Evolutionary conservation across 352 stramenopile species (phyloP).

Genomic region (Globisporangium ultimum): DNA sequence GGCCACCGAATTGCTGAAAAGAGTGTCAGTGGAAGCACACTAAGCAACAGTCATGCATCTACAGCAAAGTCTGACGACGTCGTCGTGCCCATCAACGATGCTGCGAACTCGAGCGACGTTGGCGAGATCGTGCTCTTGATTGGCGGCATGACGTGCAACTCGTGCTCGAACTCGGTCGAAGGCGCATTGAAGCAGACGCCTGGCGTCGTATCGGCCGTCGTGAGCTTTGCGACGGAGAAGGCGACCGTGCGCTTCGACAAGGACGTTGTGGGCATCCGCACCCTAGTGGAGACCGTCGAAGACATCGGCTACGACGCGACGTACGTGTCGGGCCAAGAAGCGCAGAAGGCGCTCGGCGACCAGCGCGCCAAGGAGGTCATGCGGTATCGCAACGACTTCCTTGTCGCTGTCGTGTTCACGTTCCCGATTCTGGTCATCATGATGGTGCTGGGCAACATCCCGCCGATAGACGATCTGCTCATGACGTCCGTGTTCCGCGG

Average conservation of each 20-base stretch:
- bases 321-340: conserved; percentile 59
- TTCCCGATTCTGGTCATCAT: conserved; percentile 93
- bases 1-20: neutral
- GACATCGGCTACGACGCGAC: conserved; percentile 88
- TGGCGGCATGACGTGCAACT: conserved; percentile 91
- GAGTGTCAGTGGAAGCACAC: neutral
- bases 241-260: conserved; percentile 77
- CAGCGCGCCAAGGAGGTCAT: conserved; percentile 78
- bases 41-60: conserved; percentile 1
- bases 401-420: conserved; percentile 90
- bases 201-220: conserved; percentile 71
- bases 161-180: conserved; percentile 90
- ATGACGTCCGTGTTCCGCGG: conserved; percentile 52
- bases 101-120: conserved; percentile 33
- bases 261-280: conserved; percentile 70
- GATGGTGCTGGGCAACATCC: conserved; percentile 85
- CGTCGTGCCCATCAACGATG: conserved; percentile 27
- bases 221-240: conserved; percentile 88
- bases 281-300: conserved; percentile 86
- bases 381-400: conserved; percentile 82
- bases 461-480: conserved; percentile 41
- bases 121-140: conserved; percentile 64
- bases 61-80: conserved; percentile 25
- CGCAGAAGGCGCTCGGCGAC: conserved; percentile 77
- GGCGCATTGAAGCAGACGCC: conserved; percentile 69